These are phyloP conservation scores for Nothopassalora personata DNA, from an alignment of 2,329 filamentous ascomycete genomes.

Conservation along the genomic window DNA sequence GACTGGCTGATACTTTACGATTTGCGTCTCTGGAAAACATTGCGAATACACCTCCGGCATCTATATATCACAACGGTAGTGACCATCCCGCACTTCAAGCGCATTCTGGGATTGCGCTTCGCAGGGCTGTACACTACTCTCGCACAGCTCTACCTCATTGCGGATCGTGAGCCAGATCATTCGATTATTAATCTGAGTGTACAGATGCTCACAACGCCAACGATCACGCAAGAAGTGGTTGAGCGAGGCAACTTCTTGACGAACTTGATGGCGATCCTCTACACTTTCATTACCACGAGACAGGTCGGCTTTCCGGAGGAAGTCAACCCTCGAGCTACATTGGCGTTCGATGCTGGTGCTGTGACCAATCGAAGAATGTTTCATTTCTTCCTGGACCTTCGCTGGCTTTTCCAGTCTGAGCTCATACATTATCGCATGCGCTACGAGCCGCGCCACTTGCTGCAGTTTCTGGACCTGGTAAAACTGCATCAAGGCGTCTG, in stretches of 20 bases:
- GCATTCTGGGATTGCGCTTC: constrained; percentile 85
- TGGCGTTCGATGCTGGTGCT: constrained; percentile 90
- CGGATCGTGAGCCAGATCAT: constrained; percentile 92
- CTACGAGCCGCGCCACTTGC: constrained; percentile 75
- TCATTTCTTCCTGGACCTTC: constrained; percentile 93
- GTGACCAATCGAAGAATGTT: constrained; percentile 95
- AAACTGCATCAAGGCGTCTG: constrained; percentile 97
- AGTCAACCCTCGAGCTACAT: constrained; percentile 75
- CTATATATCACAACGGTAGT: constrained; percentile 96
- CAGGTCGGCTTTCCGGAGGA: constrained; percentile 93
- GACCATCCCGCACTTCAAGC: constrained; percentile 91
- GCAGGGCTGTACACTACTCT: constrained; percentile 90
- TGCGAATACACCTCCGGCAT: constrained; percentile 82
- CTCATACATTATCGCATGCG: constrained; percentile 83
- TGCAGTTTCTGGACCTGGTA: constrained; percentile 92
- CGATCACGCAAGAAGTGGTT: constrained; percentile 92
- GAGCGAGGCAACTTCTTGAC: constrained; percentile 93
- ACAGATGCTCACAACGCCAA: constrained; percentile 93
- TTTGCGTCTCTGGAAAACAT: constrained; percentile 91
- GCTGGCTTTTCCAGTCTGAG: constrained; percentile 81
- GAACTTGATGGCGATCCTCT: constrained; percentile 90
- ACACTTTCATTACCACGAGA: constrained; percentile 91
- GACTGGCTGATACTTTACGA: constrained; percentile 96
- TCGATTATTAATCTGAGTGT: constrained; percentile 97
- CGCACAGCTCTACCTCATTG: constrained; percentile 90